These are phyloP conservation scores for Cercospora sp. DNA, from an alignment of 2,329 filamentous ascomycete species.

Conservation along the genomic window DNA sequence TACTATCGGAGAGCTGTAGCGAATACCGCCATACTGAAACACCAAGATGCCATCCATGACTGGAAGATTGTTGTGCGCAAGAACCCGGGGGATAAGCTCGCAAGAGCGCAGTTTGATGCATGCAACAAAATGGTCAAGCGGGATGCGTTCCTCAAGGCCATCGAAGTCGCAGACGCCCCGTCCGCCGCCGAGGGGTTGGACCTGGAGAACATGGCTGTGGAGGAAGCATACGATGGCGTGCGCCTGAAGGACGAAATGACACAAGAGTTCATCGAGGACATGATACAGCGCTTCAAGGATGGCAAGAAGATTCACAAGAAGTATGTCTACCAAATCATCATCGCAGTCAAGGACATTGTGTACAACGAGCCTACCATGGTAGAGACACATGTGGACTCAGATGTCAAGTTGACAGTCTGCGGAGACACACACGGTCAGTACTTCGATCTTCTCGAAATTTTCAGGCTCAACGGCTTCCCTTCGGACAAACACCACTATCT, in stretches of 20 bases:
- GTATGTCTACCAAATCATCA: conserved; percentile 95
- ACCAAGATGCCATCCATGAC: conserved; percentile 84
- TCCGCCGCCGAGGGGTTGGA: conserved; percentile 90
- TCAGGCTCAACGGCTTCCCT: conserved; percentile 84
- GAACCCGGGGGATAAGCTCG: conserved; percentile 85
- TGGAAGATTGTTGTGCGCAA: conserved; percentile 89
- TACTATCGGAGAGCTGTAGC: conserved; percentile 93
- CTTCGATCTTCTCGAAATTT: conserved; percentile 95
- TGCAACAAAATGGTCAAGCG: conserved; percentile 94
- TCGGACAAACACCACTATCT: conserved; percentile 87
- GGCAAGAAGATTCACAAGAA: conserved; percentile 95
- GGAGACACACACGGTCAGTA: conserved; percentile 98
- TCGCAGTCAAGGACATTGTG: conserved; percentile 85
- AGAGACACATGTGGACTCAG: conserved; percentile 78
- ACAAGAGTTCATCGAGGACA: conserved; percentile 93
- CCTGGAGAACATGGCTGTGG: conserved; percentile 79
- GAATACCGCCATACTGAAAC: conserved; percentile 84
- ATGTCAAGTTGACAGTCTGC: conserved; percentile 84
- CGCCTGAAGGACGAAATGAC: conserved; percentile 82
- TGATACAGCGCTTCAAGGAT: conserved; percentile 92
- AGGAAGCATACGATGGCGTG: conserved; percentile 81
- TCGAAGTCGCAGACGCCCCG: conserved; percentile 87
- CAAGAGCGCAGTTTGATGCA: conserved; percentile 84
- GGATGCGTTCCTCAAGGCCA: conserved; percentile 89
- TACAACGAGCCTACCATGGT: conserved; percentile 97